These are phyloP conservation scores for Aristolochia fimbriata DNA, from an alignment of 164 flowering plant species.

Conservation along the genomic window DNA sequence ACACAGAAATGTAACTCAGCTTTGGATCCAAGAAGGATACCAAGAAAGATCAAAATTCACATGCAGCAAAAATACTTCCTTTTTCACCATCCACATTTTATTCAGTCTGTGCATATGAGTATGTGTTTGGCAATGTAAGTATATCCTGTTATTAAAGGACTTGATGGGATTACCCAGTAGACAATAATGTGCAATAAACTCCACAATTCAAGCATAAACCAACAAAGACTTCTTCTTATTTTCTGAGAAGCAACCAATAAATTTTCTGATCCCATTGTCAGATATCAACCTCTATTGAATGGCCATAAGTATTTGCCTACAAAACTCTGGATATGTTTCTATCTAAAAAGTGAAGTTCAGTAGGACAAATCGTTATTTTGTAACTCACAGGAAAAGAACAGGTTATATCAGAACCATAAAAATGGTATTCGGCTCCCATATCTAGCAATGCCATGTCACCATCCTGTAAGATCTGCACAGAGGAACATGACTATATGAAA, in stretches of 20 bases:
- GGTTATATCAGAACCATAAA: constrained; percentile 92
- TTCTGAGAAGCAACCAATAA: background rate
- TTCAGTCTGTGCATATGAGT: too few species aligned
- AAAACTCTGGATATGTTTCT: background rate
- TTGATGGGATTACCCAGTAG: too few species aligned
- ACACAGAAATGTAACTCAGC: too few species aligned
- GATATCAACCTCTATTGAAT: background rate
- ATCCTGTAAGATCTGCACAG: constrained; percentile 58
- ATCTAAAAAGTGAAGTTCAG: background rate
- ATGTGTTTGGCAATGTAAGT: too few species aligned
- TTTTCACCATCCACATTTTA: too few species aligned
- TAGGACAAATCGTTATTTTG: too few species aligned
- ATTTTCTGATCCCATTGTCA: background rate
- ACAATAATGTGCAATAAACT: too few species aligned
- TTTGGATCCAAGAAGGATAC: too few species aligned
- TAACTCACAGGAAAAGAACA: constrained; percentile 87
- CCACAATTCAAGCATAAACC: background rate
- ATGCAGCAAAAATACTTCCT: too few species aligned
- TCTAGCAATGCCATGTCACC: constrained; percentile 93
- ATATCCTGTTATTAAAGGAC: too few species aligned
- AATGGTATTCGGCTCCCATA: constrained; percentile 95
- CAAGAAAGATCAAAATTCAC: too few species aligned
- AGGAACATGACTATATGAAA: too few species aligned
- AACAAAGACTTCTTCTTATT: background rate
- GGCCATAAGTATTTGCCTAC: background rate